Evolutionary conservation across 192 early-diverging fungal species (phyloP), one percentile per base, ranked within the genome.

Genomic region (Cladochytrium replicatum): DNA sequence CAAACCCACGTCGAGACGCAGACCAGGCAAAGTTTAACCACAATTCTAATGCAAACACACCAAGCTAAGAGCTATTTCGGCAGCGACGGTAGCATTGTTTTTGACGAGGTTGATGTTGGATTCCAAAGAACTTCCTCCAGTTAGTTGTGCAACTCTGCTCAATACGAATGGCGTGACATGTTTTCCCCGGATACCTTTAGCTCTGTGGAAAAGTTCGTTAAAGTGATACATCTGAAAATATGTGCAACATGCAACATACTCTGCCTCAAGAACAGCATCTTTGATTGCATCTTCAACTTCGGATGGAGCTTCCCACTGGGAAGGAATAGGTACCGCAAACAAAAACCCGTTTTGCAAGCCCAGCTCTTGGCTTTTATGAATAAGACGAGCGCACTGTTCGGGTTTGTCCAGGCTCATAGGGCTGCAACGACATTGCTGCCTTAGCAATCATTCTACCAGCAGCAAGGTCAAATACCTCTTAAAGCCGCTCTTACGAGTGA

Each of bases 121-220:
- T 30, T 69, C 60, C 27, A 89, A 67, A 19, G 91, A 93, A 25
- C 75, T 68, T 26, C 92, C 95, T 11, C 66, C 60, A 8, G 92
- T 99, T n/a, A 91, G 41, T 49, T 89, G 80, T 22, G 72, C 72
- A 0, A 99, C 80, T 27, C 84, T 77, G 43, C 81, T 78, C n/a
- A 99, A 74, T 55, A 99, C 59, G 61, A 88, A 99, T 2, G 95
- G 95, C 2, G 95, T 99, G 38, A 80, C 73, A 30, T 92, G 87
- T 58, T 93, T 93, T 44, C 95, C 95, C 25, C 23, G 40, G 40
- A 99, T 66, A 0, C 83, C 77, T 5, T 56, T 60, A 0, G 57
- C 58, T 21, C 80, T 80, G 53, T n/a, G 9, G 15, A 17, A 29
- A 37, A n/a, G n/a, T n/a, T n/a, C n/a, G n/a, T n/a, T n/a, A n/a